Percentiles rank a stretch among this genome's conserved stretches.
phyloP scores from a whole-genome alignment of 805 yeast genomes.

The Candida maesae region DNA sequence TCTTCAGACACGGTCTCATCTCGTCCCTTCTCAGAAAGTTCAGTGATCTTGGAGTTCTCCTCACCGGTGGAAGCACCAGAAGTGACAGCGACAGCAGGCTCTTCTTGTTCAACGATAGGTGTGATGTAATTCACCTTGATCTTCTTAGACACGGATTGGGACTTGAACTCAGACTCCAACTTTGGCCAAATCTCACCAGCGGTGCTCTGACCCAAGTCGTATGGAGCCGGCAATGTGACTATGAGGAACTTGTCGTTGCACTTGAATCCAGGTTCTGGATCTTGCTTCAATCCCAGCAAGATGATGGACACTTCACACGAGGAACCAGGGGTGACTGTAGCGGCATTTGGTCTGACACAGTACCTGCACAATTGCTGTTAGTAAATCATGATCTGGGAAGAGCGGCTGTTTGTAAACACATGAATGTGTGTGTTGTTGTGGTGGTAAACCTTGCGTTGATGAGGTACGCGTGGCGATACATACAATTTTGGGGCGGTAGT shows the following conservation, averaged over 20 bases:
- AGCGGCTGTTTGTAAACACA: no score
- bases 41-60: conserved; percentile 2
- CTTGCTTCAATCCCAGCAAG: conserved; percentile 76
- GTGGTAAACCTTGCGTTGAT: no score
- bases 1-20: conserved; percentile 32
- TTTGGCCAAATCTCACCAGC: conserved; percentile 75
- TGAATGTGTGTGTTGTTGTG: no score
- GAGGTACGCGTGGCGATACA: no score
- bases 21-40: conserved; percentile 8
- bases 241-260: conserved; percentile 92
- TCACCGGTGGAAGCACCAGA: conserved; percentile 6
- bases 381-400: no score
- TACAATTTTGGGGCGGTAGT: conserved; percentile 93
- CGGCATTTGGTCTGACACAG: conserved; percentile 95
- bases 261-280: conserved; percentile 67
- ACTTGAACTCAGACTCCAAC: conserved; percentile 56
- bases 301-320: conserved; percentile 73
- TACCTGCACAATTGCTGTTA: conserved; percentile 32
- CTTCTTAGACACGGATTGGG: conserved; percentile 57
- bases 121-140: conserved; percentile 54
- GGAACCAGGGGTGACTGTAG: conserved; percentile 71
- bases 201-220: conserved; percentile 47
- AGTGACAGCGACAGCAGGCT: neutral
- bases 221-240: conserved; percentile 76
- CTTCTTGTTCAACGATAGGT: neutral